phyloP scores from a whole-genome alignment of 805 yeast genomes.

The Torulaspora quercuum region DNA sequence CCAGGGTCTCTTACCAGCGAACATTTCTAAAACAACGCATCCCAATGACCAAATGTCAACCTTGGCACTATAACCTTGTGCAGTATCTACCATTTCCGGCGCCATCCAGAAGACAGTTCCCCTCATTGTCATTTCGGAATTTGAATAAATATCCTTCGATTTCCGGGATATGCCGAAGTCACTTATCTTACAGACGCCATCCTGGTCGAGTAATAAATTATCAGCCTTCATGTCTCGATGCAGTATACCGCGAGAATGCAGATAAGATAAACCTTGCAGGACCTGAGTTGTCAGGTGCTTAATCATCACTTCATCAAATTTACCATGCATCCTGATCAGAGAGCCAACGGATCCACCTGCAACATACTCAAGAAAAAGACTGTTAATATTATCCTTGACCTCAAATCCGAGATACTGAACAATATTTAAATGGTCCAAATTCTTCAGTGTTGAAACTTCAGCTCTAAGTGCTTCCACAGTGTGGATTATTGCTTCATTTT shows the following conservation, averaged over 20 bases:
- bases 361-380: slow-evolving; percentile 88
- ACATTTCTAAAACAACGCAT: slow-evolving; percentile 95
- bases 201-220: slow-evolving; percentile 78
- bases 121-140: slow-evolving; percentile 97
- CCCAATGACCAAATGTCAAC: slow-evolving; percentile 98
- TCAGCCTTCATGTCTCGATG: slow-evolving; percentile 96
- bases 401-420: slow-evolving; percentile 97
- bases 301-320: slow-evolving; percentile 75
- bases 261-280: slow-evolving; percentile 76
- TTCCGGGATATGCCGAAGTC: slow-evolving; percentile 95
- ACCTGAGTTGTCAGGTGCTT: slow-evolving; percentile 75
- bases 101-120: slow-evolving; percentile 99
- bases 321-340: slow-evolving; percentile 75
- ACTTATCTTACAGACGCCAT: slow-evolving; percentile 91
- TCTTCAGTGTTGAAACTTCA: slow-evolving; percentile 91
- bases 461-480: slow-evolving; percentile 79
- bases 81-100: slow-evolving; percentile 92
- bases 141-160: slow-evolving; percentile 79
- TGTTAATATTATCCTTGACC: slow-evolving; percentile 64
- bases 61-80: slow-evolving; percentile 94
- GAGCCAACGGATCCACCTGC: slow-evolving; percentile 97
- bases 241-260: slow-evolving; percentile 81
- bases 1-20: slow-evolving; percentile 98
- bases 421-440: slow-evolving; percentile 87
- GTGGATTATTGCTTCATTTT: slow-evolving; percentile 48